A percentile compares a stretch with the other conserved stretches of the same genome.
Evolutionary conservation across 129 eudicot genomes (phyloP).

Genomic region (Gnaphalium uliginosum): DNA sequence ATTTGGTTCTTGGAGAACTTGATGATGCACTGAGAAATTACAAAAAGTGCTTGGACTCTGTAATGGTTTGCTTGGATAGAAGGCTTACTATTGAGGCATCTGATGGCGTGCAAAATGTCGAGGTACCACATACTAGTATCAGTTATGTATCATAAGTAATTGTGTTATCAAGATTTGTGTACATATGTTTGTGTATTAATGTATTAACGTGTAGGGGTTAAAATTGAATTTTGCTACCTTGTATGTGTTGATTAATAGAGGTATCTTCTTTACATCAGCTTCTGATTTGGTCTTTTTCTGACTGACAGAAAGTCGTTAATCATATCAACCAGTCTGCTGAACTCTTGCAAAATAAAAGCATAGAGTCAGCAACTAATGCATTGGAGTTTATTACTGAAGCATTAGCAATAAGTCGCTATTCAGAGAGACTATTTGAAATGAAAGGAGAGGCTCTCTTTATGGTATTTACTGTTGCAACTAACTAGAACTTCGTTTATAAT

Average conservation of each 20-base stretch:
- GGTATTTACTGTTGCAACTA: constrained; percentile 44
- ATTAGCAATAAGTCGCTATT: constrained; percentile 60
- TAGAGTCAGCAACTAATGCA: constrained; percentile 56
- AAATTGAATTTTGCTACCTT: neutral
- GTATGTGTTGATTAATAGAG: neutral
- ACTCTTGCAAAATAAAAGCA: constrained; percentile 57
- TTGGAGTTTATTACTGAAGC: constrained; percentile 54
- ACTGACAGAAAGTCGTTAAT: constrained; percentile 63
- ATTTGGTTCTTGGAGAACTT: constrained; percentile 74
- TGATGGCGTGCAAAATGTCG: constrained; percentile 67
- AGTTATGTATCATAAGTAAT: neutral
- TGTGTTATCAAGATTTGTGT: neutral
- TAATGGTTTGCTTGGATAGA: constrained; percentile 66
- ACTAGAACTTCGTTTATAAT: neutral
- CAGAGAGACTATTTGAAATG: constrained; percentile 79
- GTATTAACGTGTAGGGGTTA: neutral
- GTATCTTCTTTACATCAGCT: neutral
- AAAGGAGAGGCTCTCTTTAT: constrained; percentile 73
- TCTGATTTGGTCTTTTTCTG: constrained; percentile 33
- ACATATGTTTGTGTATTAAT: neutral
- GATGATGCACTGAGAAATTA: constrained; percentile 58
- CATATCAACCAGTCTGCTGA: constrained; percentile 43
- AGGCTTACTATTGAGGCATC: constrained; percentile 74
- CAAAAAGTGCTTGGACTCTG: constrained; percentile 53
- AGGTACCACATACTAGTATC: constrained; percentile 52